These are phyloP conservation scores for Flaveria robusta DNA, from an alignment of 129 eudicot species.

Conservation along the genomic window DNA sequence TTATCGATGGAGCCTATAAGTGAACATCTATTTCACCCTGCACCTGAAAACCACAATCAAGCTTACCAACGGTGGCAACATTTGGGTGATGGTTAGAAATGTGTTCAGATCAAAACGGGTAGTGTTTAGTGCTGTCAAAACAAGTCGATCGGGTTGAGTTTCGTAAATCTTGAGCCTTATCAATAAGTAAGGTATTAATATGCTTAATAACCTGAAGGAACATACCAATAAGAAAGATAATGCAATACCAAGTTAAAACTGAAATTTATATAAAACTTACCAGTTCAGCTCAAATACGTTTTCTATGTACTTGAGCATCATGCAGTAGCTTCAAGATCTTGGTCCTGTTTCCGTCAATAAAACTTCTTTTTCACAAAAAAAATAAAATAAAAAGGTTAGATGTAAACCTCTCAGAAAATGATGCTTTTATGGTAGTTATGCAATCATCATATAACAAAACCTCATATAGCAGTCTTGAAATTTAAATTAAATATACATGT, in stretches of 20 bases:
- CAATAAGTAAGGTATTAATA: background rate
- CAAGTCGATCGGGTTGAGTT: background rate
- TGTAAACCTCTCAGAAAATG: slow-evolving; percentile 18
- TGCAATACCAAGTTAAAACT: background rate
- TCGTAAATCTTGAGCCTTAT: slow-evolving; percentile 12
- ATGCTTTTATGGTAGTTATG: slow-evolving; percentile 12
- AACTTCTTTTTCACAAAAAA: slow-evolving; percentile 27
- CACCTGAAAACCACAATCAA: background rate
- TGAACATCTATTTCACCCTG: slow-evolving; percentile 1
- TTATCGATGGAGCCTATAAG: background rate
- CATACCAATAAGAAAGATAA: background rate
- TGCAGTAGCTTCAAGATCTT: slow-evolving; percentile 15
- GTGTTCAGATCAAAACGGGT: background rate
- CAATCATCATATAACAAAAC: slow-evolving; percentile 1
- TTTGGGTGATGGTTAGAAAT: background rate
- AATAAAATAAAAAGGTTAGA: slow-evolving; percentile 17
- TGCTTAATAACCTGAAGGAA: background rate
- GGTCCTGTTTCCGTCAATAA: slow-evolving; percentile 30
- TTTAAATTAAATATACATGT: slow-evolving; percentile 4
- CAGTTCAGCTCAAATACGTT: background rate
- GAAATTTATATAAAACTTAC: background rate
- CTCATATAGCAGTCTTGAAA: background rate
- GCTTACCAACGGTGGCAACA: background rate
- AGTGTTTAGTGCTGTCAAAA: background rate
- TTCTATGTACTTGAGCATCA: slow-evolving; percentile 14